Evolutionary conservation across 2,329 filamentous ascomycete species (phyloP).

Genomic region (Venturia effusa): DNA sequence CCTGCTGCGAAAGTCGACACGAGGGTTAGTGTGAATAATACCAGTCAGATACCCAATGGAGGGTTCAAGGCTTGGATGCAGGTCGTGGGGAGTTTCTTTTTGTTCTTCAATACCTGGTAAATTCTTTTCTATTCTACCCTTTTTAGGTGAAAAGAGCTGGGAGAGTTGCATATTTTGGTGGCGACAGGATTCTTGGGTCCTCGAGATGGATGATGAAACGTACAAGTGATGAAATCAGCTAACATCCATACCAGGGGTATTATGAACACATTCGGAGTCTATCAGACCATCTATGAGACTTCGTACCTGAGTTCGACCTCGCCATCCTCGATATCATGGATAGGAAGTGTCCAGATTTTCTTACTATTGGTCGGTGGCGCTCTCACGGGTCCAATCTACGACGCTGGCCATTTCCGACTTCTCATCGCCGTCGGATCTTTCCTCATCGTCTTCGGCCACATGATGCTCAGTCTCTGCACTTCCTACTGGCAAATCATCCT

Average conservation of each 20-base stretch:
- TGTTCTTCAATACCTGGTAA: constrained; percentile 38
- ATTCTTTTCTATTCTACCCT: constrained; percentile 9
- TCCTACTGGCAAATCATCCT: constrained; percentile 40
- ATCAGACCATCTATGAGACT: constrained; percentile 38
- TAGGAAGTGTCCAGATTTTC: constrained; percentile 38
- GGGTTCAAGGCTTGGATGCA: constrained; percentile 38
- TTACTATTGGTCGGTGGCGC: constrained; percentile 35
- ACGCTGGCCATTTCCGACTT: constrained; percentile 35
- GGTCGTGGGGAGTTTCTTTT: constrained; percentile 35
- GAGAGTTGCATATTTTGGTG: too few species aligned
- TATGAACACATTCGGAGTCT: constrained; percentile 38
- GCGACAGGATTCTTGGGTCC: background rate
- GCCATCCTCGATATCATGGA: constrained; percentile 38
- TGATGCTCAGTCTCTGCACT: constrained; percentile 39
- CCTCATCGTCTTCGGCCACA: constrained; percentile 37
- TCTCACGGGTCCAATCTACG: constrained; percentile 38
- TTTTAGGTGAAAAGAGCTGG: background rate
- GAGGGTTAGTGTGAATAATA: constrained; percentile 25
- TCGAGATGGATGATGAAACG: background rate
- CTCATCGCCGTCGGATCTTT: constrained; percentile 33
- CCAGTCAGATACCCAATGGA: constrained; percentile 34
- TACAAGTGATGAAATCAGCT: background rate
- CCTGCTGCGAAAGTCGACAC: background rate
- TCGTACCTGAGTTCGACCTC: constrained; percentile 28
- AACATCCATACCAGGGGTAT: constrained; percentile 23